Percentiles rank a stretch among this genome's conserved stretches.
phyloP scores from a whole-genome alignment of 768 basidiomycete species.

The Suillus bovinus region DNA sequence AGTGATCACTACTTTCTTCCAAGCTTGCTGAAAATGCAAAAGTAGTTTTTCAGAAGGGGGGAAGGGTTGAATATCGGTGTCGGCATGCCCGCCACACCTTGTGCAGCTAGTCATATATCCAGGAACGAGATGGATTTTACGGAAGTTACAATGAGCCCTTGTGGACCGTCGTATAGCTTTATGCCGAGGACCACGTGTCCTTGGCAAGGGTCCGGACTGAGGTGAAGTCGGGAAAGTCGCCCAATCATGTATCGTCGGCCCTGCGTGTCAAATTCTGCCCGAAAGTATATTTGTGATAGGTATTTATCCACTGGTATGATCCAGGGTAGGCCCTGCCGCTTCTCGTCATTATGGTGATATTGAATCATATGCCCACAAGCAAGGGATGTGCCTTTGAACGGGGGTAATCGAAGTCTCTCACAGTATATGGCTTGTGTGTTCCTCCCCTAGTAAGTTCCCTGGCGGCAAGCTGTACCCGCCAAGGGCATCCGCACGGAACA shows the following conservation, averaged over 20 bases:
- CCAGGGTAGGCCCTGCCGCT: background rate
- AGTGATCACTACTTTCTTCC: background rate
- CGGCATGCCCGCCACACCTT: background rate
- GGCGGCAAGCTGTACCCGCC: background rate
- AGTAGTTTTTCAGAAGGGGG: background rate
- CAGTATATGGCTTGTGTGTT: background rate
- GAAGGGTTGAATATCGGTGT: background rate
- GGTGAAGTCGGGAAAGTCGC: background rate
- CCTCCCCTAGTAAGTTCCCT: background rate
- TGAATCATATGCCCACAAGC: background rate
- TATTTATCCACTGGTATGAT: background rate
- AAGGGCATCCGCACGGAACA: background rate
- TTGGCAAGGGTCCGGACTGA: background rate
- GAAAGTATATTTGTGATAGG: background rate
- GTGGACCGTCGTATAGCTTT: background rate
- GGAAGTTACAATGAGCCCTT: background rate
- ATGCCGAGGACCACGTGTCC: constrained; percentile 3
- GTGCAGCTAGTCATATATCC: background rate
- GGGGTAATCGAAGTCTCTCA: background rate
- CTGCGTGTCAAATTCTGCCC: background rate
- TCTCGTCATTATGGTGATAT: constrained; percentile 4
- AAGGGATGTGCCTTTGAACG: background rate
- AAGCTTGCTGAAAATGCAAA: background rate
- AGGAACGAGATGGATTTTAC: background rate
- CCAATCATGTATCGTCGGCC: background rate